Percentiles rank a stretch among this genome's conserved stretches.
phyloP scores from a whole-genome alignment of 495 filamentous ascomycete species.

The Penicillium pulvis region DNA sequence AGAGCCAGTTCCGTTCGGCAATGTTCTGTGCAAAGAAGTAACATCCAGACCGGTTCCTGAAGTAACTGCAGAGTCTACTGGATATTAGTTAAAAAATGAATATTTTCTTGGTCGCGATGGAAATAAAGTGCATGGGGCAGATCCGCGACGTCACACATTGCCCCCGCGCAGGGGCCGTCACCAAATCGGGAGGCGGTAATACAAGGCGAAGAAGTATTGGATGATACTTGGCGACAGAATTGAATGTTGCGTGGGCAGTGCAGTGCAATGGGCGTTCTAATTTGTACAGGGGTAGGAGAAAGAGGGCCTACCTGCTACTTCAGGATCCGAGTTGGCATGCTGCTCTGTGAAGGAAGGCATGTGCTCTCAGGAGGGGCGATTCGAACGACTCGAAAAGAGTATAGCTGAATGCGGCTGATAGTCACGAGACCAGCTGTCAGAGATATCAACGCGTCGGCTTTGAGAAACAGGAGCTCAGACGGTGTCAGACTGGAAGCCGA shows the following conservation, averaged over 20 bases:
- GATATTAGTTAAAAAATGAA: slow-evolving; percentile 2
- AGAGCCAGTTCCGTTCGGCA: slow-evolving; percentile 26
- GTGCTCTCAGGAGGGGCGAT: slow-evolving; percentile 16
- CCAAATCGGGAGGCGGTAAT: neutral
- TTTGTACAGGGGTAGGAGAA: slow-evolving; percentile 12
- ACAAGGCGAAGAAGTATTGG: slow-evolving; percentile 7
- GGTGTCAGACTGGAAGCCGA: slow-evolving; percentile 6
- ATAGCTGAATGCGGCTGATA: neutral
- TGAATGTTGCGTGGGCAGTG: slow-evolving; percentile 5
- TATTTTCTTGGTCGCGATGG: neutral
- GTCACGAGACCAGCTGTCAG: slow-evolving; percentile 16
- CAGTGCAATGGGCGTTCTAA: slow-evolving; percentile 6
- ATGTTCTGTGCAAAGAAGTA: slow-evolving; percentile 27
- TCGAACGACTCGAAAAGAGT: slow-evolving; percentile 5
- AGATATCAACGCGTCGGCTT: slow-evolving; percentile 9
- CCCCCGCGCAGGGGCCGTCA: slow-evolving; percentile 1
- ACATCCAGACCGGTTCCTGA: slow-evolving; percentile 34
- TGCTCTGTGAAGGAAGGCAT: slow-evolving; percentile 43
- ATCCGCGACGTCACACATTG: neutral
- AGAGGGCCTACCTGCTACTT: slow-evolving; percentile 40
- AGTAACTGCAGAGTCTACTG: slow-evolving; percentile 31
- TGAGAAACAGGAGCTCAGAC: neutral
- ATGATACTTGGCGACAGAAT: neutral
- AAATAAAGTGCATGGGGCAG: slow-evolving; percentile 5
- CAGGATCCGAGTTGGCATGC: slow-evolving; percentile 24